Conservation (phyloP, 257 asterid genomes). For the Petrea volubilis region DNA sequence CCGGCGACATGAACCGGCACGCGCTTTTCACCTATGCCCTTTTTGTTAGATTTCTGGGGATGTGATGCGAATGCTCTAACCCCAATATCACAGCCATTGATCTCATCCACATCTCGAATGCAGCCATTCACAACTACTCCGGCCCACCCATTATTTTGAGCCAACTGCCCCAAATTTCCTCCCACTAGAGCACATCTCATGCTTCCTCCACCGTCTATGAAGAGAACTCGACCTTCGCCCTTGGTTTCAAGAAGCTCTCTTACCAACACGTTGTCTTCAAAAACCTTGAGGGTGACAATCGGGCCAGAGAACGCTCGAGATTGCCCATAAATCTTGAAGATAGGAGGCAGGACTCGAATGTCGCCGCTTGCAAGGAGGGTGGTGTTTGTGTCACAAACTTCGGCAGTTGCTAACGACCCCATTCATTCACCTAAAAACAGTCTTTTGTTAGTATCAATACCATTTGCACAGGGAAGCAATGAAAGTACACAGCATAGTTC, state of each 20-base stretch:
- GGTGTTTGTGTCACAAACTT: slow-evolving; percentile 72
- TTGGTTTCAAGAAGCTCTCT: slow-evolving; percentile 71
- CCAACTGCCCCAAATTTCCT: slow-evolving; percentile 73
- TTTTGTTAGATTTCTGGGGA: slow-evolving; percentile 74
- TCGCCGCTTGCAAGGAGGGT: slow-evolving; percentile 62
- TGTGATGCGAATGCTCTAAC: slow-evolving; percentile 83
- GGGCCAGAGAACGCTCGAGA: slow-evolving; percentile 68
- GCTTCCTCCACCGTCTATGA: slow-evolving; percentile 89
- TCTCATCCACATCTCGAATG: slow-evolving; percentile 81
- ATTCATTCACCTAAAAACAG: slow-evolving; percentile 35
- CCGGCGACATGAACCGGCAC: slow-evolving; percentile 58
- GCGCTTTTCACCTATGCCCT: slow-evolving; percentile 64
- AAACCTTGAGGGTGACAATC: slow-evolving; percentile 67
- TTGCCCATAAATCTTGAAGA: slow-evolving; percentile 78
- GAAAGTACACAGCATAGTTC: not conserved
- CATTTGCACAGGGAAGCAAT: not conserved
- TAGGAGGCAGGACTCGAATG: slow-evolving; percentile 70
- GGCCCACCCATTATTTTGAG: slow-evolving; percentile 79
- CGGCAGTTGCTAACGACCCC: slow-evolving; percentile 84
- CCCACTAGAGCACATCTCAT: slow-evolving; percentile 80
- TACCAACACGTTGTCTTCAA: slow-evolving; percentile 79
- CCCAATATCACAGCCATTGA: slow-evolving; percentile 79
- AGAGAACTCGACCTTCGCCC: slow-evolving; percentile 78
- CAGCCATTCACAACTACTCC: slow-evolving; percentile 80
- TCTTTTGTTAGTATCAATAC: not conserved